Percentiles rank a stretch among this genome's conserved stretches.
These are phyloP conservation scores for Actinomortierella ambigua DNA, from an alignment of 371 early-diverging fungal genomes.

Conservation along the genomic window DNA sequence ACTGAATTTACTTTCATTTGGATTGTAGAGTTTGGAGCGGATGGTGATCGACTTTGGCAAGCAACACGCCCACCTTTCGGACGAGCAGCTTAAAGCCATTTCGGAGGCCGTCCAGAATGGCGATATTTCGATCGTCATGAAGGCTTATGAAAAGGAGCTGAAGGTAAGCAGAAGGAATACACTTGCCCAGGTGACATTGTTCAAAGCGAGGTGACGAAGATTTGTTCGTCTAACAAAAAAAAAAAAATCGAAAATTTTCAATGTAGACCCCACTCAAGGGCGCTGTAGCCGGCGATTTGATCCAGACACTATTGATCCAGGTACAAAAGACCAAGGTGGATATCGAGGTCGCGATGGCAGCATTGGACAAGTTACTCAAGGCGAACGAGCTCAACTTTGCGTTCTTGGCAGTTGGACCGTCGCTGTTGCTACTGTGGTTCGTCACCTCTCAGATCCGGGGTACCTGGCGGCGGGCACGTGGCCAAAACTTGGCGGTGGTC, in stretches of 20 bases:
- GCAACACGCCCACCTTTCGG: constrained; percentile 56
- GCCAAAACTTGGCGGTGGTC: constrained; percentile 27
- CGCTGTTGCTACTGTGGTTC: constrained; percentile 63
- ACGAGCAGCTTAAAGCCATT: constrained; percentile 48
- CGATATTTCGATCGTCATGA: constrained; percentile 80
- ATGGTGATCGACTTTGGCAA: constrained; percentile 88
- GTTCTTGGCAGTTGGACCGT: constrained; percentile 76
- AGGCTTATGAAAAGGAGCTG: constrained; percentile 80
- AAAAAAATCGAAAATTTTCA: not conserved
- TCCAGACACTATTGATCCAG: constrained; percentile 90
- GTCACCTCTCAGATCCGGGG: constrained; percentile 55
- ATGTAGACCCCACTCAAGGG: constrained; percentile 45
- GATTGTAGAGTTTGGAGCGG: constrained; percentile 74
- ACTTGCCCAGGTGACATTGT: too few species aligned
- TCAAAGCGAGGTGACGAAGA: too few species aligned
- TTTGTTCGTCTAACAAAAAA: too few species aligned
- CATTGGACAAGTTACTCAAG: constrained; percentile 90
- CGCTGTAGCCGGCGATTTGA: constrained; percentile 60
- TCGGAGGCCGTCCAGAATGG: constrained; percentile 66
- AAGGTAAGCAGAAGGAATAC: constrained; percentile 51
- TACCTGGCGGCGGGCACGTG: constrained; percentile 22
- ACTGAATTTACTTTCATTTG: not conserved
- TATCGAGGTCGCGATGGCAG: constrained; percentile 89
- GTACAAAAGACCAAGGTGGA: constrained; percentile 92
- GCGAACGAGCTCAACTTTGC: constrained; percentile 97